Conservation (phyloP, 306 rosid species). For the Vigna radiata region DNA sequence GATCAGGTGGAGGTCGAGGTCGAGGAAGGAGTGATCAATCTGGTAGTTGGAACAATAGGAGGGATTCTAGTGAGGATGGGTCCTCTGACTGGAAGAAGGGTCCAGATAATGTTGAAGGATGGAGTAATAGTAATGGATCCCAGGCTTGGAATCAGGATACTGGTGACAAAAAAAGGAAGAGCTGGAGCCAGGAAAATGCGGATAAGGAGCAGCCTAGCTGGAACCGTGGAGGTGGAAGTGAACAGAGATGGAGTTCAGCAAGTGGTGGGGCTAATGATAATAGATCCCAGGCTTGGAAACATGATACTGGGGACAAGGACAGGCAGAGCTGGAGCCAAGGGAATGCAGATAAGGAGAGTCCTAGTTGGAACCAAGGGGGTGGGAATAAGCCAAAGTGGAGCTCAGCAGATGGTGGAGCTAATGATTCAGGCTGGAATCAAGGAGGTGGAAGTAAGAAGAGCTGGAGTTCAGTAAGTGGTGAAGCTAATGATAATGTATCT, state of each 20-base stretch:
- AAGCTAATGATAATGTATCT: constrained; percentile 30
- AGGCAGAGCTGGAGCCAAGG: constrained; percentile 43
- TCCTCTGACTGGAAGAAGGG: constrained; percentile 63
- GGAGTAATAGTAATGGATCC: constrained; percentile 53
- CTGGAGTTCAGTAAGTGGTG: not conserved
- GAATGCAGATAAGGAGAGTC: constrained; percentile 45
- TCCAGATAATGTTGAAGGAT: constrained; percentile 44
- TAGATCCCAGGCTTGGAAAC: constrained; percentile 52
- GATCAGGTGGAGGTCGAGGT: constrained; percentile 71
- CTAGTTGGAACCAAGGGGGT: constrained; percentile 40
- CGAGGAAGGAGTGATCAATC: constrained; percentile 73
- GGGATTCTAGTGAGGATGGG: constrained; percentile 51
- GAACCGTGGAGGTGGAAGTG: constrained; percentile 43
- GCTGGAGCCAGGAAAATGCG: constrained; percentile 48
- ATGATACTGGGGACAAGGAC: not conserved
- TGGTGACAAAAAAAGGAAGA: not conserved
- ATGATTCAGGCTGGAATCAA: not conserved
- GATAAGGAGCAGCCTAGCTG: constrained; percentile 48
- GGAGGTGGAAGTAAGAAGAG: constrained; percentile 35
- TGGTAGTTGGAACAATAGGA: constrained; percentile 61
- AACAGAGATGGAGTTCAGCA: not conserved
- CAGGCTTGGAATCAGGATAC: constrained; percentile 48
- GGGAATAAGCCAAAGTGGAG: constrained; percentile 45
- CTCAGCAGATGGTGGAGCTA: constrained; percentile 38
- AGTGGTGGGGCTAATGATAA: not conserved